A percentile compares a stretch with the other conserved stretches of the same genome.
phyloP scores from a whole-genome alignment of 1,284 basidiomycete genomes.

The Hypsizygus ulmarius region DNA sequence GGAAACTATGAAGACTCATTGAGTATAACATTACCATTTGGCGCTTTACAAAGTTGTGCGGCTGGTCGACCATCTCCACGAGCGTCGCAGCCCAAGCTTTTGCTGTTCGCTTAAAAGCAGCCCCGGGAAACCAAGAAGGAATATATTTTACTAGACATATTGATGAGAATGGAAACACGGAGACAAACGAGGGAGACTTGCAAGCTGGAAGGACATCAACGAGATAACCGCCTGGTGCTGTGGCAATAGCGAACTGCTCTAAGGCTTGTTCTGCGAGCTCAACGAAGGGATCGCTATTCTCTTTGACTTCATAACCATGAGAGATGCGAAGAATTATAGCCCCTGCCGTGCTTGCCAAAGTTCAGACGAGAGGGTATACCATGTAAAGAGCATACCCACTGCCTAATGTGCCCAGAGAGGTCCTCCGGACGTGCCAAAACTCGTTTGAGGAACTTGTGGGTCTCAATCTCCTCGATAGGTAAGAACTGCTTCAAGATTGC shows the following conservation, averaged over 20 bases:
- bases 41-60: constrained; percentile 56
- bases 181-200: constrained; percentile 27
- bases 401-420: constrained; percentile 51
- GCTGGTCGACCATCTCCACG: constrained; percentile 50
- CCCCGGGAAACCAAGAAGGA: constrained; percentile 65
- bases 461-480: constrained; percentile 49
- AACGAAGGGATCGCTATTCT: constrained; percentile 56
- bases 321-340: constrained; percentile 59
- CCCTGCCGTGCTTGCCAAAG: constrained; percentile 46
- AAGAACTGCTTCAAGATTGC: constrained; percentile 45
- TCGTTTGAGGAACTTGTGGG: constrained; percentile 50
- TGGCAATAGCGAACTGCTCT: constrained; percentile 56
- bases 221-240: constrained; percentile 53
- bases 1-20: background rate
- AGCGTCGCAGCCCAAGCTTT: constrained; percentile 48
- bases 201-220: constrained; percentile 57
- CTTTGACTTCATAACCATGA: constrained; percentile 59
- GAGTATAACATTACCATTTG: constrained; percentile 46
- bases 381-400: constrained; percentile 35
- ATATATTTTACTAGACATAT: constrained; percentile 48
- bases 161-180: background rate
- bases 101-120: constrained; percentile 54
- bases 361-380: too few relatives aligned
- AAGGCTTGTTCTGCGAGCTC: constrained; percentile 54
- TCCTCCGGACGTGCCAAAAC: constrained; percentile 52